These are phyloP conservation scores for Chondrus crispus DNA, from an alignment of 23 red algal genomes.

Conservation along the genomic window DNA sequence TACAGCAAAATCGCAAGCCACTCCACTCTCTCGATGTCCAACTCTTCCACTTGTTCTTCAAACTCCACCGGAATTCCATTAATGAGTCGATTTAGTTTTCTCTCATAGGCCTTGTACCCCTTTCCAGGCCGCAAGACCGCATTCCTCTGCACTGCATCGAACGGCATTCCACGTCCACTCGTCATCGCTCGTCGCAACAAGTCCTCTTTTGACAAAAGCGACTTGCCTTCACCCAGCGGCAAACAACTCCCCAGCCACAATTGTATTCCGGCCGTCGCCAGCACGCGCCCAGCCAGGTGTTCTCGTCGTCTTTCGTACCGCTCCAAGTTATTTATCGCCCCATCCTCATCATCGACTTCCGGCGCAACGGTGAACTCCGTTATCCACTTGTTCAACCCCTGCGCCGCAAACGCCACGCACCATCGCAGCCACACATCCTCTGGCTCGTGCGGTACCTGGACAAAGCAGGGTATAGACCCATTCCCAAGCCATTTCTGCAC, in stretches of 20 bases:
- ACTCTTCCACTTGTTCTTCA: conserved; percentile 11
- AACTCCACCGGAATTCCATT: conserved; percentile 7
- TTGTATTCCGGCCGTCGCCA: conserved; percentile 3
- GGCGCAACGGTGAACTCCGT: no score
- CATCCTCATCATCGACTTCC: no score
- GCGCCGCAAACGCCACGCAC: conserved; percentile 12
- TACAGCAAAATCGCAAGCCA: conserved; percentile 12
- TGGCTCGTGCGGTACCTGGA: background rate
- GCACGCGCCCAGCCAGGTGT: background rate
- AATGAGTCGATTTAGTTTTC: background rate
- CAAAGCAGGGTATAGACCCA: background rate
- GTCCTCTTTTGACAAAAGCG: conserved; percentile 8
- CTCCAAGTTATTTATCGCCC: no score
- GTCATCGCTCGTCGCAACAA: background rate
- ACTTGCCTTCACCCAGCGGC: background rate
- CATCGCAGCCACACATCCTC: conserved; percentile 28
- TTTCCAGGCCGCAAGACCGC: no score
- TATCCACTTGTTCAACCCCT: conserved; percentile 8
- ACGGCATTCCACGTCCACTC: background rate
- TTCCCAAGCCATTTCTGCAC: no score
- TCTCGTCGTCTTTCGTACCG: no score
- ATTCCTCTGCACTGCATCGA: no score
- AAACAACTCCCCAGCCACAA: no score
- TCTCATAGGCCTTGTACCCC: background rate
- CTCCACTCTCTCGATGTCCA: conserved; percentile 23